Evolutionary conservation across 805 yeast genomes (phyloP).

Genomic region (Cephaloascus albidus): DNA sequence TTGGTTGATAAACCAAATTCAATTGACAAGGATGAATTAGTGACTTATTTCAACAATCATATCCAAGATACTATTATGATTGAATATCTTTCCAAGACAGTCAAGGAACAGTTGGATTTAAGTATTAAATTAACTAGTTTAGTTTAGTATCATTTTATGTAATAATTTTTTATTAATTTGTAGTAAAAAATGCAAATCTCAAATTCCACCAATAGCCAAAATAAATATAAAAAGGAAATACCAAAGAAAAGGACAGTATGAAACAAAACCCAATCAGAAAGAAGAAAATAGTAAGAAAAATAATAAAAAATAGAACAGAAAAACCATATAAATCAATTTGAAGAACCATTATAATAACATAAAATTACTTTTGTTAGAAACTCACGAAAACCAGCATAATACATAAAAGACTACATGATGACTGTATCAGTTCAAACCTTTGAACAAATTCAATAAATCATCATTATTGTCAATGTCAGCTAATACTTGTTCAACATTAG

Average conservation of each 20-base stretch:
- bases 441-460: constrained; percentile 26
- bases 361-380: too few species aligned
- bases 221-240: too few species aligned
- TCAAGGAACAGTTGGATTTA: constrained; percentile 76
- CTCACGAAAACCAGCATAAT: too few species aligned
- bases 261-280: too few species aligned
- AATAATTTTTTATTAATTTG: constrained; percentile 5
- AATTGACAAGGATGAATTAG: constrained; percentile 41
- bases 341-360: too few species aligned
- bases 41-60: constrained; percentile 56
- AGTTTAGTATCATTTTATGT: constrained; percentile 14
- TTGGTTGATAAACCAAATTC: constrained; percentile 45
- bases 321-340: too few species aligned
- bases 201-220: too few species aligned
- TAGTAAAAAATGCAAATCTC: too few species aligned
- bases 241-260: too few species aligned
- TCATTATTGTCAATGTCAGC: constrained; percentile 40
- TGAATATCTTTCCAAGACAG: constrained; percentile 73
- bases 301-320: too few species aligned
- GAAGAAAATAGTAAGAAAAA: too few species aligned
- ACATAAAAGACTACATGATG: too few species aligned
- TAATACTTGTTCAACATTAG: constrained; percentile 63
- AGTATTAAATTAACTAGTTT: constrained; percentile 64
- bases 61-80: constrained; percentile 75
- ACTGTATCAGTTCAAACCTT: constrained; percentile 8